Percentiles rank a stretch among this genome's conserved stretches.
These are phyloP conservation scores for Dictyostelium intermedium DNA, from an alignment of 78 protist genomes.

Conservation along the genomic window DNA sequence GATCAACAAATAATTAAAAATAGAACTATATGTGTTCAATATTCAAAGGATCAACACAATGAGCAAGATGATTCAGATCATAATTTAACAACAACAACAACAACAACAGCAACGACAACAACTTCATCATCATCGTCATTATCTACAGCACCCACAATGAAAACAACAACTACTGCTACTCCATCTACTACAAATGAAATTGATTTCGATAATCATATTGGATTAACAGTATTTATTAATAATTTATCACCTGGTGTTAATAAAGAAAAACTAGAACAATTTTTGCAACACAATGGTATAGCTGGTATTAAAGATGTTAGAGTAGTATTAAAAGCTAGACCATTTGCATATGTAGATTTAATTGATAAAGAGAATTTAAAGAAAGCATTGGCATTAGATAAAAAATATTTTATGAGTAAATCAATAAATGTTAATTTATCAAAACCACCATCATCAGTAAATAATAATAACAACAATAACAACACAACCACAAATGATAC, in stretches of 20 bases:
- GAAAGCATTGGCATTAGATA: conserved; percentile 30
- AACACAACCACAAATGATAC: neutral
- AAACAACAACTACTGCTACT: neutral
- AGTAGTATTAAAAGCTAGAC: neutral
- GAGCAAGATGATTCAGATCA: neutral
- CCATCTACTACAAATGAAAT: neutral
- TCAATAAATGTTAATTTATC: conserved; percentile 17
- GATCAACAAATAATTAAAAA: neutral
- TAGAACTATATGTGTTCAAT: conserved; percentile 2
- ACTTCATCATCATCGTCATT: no score
- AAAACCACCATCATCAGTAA: conserved; percentile 44
- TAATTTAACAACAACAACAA: neutral
- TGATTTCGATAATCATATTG: conserved; percentile 19
- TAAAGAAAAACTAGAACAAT: conserved; percentile 46
- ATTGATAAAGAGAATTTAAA: conserved; percentile 25
- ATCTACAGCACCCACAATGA: neutral
- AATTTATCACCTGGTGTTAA: conserved; percentile 23
- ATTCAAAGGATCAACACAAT: neutral
- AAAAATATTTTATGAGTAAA: conserved; percentile 50
- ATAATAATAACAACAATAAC: neutral
- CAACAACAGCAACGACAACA: neutral
- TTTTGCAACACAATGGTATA: conserved; percentile 4
- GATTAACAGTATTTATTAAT: conserved; percentile 48
- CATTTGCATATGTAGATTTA: conserved; percentile 72
- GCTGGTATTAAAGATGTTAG: conserved; percentile 10